These are phyloP conservation scores for Aspergillus cavernicola DNA, from an alignment of 495 filamentous ascomycete species.

Conservation along the genomic window DNA sequence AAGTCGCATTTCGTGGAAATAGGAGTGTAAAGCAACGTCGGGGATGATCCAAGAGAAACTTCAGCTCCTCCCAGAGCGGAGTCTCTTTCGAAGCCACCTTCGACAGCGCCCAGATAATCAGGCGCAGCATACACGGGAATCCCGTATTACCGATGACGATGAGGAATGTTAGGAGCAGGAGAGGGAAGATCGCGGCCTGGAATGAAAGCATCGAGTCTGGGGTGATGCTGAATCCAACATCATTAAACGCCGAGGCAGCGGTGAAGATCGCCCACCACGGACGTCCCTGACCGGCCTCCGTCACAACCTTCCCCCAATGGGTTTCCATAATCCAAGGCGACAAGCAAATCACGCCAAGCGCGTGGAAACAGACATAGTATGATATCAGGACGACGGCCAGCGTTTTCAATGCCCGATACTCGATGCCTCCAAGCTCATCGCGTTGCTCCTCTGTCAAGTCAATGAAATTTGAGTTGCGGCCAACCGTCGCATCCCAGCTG, in stretches of 20 bases:
- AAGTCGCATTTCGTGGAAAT: conserved; percentile 85
- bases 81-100: conserved; percentile 54
- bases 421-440: conserved; percentile 90
- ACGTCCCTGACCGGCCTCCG: conserved; percentile 55
- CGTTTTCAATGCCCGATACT: conserved; percentile 88
- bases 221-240: conserved; percentile 81
- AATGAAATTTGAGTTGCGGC: conserved; percentile 86
- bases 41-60: conserved; percentile 89
- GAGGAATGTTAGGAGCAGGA: conserved; percentile 72
- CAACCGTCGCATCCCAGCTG: conserved; percentile 88
- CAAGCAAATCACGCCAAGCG: conserved; percentile 68
- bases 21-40: conserved; percentile 92
- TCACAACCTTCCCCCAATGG: conserved; percentile 58
- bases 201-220: conserved; percentile 93
- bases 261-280: conserved; percentile 94
- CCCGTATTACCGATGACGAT: conserved; percentile 93
- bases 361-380: conserved; percentile 74
- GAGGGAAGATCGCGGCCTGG: conserved; percentile 65
- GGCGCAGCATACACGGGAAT: conserved; percentile 88
- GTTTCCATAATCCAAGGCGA: conserved; percentile 73
- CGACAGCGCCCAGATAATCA: conserved; percentile 77
- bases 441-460: conserved; percentile 85
- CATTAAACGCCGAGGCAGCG: conserved; percentile 79
- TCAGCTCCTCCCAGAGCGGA: conserved; percentile 78
- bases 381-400: conserved; percentile 68